These are phyloP conservation scores for Huntiella moniliformis DNA, from an alignment of 2,329 filamentous ascomycete species.

Conservation along the genomic window DNA sequence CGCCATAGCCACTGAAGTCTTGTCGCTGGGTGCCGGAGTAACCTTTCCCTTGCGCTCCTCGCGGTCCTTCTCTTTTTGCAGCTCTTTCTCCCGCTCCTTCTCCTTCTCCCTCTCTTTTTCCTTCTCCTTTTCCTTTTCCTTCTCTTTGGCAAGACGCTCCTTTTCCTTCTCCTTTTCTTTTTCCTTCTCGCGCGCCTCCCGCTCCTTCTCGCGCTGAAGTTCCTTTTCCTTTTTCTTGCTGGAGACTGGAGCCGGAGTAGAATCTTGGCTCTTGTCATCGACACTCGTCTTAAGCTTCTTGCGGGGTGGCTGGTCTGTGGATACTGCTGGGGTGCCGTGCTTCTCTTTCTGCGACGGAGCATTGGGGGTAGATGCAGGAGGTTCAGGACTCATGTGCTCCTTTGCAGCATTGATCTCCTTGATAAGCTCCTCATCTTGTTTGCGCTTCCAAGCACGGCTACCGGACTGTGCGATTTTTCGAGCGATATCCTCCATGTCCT, in stretches of 20 bases:
- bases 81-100: constrained; percentile 16
- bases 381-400: constrained; percentile 21
- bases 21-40: constrained; percentile 21
- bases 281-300: constrained; percentile 43
- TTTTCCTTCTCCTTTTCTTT: neutral
- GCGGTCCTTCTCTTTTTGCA: constrained; percentile 2
- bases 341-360: neutral
- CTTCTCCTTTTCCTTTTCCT: constrained; percentile 3
- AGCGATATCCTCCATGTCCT: constrained; percentile 75
- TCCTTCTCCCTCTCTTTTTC: constrained; percentile 16
- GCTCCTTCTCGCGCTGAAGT: neutral
- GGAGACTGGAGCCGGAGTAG: constrained; percentile 25
- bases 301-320: constrained; percentile 31
- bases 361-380: constrained; percentile 8
- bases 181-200: neutral
- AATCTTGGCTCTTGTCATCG: constrained; percentile 25
- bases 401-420: constrained; percentile 51
- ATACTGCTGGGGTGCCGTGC: too few relatives aligned
- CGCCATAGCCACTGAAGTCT: constrained; percentile 19
- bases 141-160: neutral
- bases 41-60: constrained; percentile 4
- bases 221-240: constrained; percentile 21
- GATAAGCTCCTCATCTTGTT: constrained; percentile 77
- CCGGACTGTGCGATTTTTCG: constrained; percentile 71
- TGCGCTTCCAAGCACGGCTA: constrained; percentile 68